Percentiles rank a stretch among this genome's conserved stretches.
These are phyloP conservation scores for Xylaria sp. DNA, from an alignment of 2,329 filamentous ascomycete genomes.

Conservation along the genomic window DNA sequence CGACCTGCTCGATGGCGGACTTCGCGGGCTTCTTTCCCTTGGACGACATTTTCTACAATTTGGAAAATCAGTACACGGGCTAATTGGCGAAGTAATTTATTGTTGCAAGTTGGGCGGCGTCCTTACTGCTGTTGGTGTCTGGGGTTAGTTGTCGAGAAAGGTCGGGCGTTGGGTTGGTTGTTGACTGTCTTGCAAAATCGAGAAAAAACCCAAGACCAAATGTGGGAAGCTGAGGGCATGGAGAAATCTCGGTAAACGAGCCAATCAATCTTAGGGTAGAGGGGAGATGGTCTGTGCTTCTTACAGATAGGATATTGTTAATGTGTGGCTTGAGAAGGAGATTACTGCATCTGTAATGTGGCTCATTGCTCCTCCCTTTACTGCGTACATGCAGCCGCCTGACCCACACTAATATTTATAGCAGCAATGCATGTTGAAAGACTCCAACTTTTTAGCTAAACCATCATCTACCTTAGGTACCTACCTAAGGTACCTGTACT, in stretches of 20 bases:
- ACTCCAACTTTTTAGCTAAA: neutral
- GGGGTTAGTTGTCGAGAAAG: constrained; percentile 45
- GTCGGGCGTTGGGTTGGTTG: constrained; percentile 42
- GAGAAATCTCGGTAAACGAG: constrained; percentile 45
- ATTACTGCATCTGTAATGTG: neutral
- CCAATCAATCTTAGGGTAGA: constrained; percentile 46
- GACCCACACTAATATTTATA: no score
- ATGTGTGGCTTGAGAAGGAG: constrained; percentile 18
- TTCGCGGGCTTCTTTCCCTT: constrained; percentile 75
- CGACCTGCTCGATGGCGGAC: constrained; percentile 98
- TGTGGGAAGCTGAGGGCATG: constrained; percentile 48
- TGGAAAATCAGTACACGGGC: constrained; percentile 30
- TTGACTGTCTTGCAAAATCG: constrained; percentile 46
- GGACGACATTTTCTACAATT: constrained; percentile 66
- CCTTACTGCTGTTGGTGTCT: constrained; percentile 45
- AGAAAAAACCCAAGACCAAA: constrained; percentile 39
- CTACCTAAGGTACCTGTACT: neutral
- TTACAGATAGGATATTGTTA: neutral
- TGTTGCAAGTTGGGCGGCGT: constrained; percentile 17
- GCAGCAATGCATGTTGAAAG: no score
- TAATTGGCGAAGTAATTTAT: constrained; percentile 22
- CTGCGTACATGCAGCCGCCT: no score
- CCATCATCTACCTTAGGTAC: neutral
- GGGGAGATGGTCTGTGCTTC: constrained; percentile 39
- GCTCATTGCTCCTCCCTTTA: neutral